phyloP scores from a whole-genome alignment of 208 protist genomes.

The Trypanosoma platydactyli region DNA sequence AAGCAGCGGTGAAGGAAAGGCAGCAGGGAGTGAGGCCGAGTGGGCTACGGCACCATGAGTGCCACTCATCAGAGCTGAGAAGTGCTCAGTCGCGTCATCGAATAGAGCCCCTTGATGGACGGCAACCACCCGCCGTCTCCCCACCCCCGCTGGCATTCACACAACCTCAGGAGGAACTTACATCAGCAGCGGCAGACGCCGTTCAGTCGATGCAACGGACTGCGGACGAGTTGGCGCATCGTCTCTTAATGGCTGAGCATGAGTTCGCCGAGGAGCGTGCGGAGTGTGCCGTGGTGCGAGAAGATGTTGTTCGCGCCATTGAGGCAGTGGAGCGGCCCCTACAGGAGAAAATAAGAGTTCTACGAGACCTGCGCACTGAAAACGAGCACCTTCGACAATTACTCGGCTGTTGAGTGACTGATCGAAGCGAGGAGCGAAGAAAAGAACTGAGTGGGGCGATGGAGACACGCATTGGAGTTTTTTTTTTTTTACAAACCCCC shows the following conservation, averaged over 20 bases:
- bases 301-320: background rate
- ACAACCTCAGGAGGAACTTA: background rate
- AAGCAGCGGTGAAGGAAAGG: background rate
- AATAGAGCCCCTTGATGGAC: background rate
- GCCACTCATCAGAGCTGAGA: background rate
- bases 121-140: background rate
- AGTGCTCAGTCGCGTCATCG: background rate
- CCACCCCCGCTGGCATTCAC: background rate
- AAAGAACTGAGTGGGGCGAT: too few relatives aligned
- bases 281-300: conserved; percentile 7
- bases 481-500: too few relatives aligned
- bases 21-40: background rate
- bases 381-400: conserved; percentile 2
- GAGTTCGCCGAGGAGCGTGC: background rate
- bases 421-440: background rate
- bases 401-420: conserved; percentile 1
- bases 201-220: background rate
- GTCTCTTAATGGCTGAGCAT: conserved; percentile 10
- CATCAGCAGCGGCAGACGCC: background rate
- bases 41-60: background rate
- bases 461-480: too few relatives aligned
- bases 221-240: conserved; percentile 15
- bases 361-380: conserved; percentile 7
- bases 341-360: background rate
- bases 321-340: background rate